These are phyloP conservation scores for Haematococcus sp. DNA, from an alignment of 139 green algal species.

Conservation along the genomic window DNA sequence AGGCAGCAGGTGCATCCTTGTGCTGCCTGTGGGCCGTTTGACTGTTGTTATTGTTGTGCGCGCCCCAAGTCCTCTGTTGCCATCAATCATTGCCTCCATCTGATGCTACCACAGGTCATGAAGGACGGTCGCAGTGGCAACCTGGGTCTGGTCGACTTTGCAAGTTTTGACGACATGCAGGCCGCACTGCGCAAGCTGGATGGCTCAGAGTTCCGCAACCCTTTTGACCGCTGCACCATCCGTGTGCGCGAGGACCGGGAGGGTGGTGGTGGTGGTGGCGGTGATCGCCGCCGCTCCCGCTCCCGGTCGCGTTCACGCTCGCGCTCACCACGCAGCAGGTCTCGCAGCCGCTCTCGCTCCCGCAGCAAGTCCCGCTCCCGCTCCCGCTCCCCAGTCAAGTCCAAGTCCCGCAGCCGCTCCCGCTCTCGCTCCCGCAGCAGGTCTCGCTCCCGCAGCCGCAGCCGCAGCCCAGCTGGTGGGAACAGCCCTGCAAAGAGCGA, in stretches of 20 bases:
- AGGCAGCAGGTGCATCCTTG: neutral
- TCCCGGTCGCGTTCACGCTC: neutral
- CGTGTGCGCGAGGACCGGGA: constrained; percentile 39
- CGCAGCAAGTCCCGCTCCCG: constrained; percentile 19
- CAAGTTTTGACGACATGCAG: constrained; percentile 56
- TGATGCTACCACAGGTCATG: no score
- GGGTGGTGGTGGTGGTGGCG: neutral
- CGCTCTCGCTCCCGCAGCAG: constrained; percentile 12
- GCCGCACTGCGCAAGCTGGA: constrained; percentile 66
- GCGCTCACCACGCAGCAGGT: neutral
- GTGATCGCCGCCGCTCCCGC: constrained; percentile 10
- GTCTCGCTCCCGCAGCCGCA: constrained; percentile 13
- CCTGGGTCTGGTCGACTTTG: constrained; percentile 68
- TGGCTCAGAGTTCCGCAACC: constrained; percentile 83
- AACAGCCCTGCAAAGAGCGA: neutral
- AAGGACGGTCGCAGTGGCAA: constrained; percentile 44
- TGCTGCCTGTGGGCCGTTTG: neutral
- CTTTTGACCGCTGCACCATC: constrained; percentile 66
- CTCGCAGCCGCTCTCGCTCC: constrained; percentile 10
- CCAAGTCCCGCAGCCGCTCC: constrained; percentile 12
- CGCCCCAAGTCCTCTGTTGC: no score
- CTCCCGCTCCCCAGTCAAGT: constrained; percentile 2
- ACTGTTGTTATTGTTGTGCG: no score
- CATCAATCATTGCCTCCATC: no score
- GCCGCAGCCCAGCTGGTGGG: neutral